Conservation (phyloP, 2,329 filamentous ascomycete species). For the Botrytis fabae region DNA sequence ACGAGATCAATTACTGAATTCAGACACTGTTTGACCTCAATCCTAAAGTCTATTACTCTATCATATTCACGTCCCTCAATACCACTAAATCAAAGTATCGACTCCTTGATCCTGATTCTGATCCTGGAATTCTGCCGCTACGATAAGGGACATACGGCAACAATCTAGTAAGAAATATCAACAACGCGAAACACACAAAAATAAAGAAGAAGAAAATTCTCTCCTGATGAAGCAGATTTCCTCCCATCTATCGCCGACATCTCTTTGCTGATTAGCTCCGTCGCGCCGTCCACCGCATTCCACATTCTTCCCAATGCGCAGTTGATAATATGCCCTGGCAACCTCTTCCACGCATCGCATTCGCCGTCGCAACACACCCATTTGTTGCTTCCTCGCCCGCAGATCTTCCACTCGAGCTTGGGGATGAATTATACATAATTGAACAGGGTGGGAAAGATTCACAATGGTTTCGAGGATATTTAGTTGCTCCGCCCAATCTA, state of each 20-base stretch:
- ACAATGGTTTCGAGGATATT: conserved; percentile 92
- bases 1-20: conserved; percentile 1
- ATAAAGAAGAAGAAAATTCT: not conserved
- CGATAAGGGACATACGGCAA: not conserved
- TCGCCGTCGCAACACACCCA: conserved; percentile 93
- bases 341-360: conserved; percentile 94
- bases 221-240: conserved; percentile 17
- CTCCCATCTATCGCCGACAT: conserved; percentile 13
- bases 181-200: not conserved
- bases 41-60: not conserved
- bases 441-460: conserved; percentile 85
- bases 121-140: not conserved
- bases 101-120: not conserved
- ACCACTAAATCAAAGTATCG: not conserved
- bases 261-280: conserved; percentile 2
- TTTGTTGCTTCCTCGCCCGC: conserved; percentile 84
- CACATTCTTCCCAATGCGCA: conserved; percentile 22
- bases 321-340: conserved; percentile 78
- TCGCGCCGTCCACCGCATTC: conserved; percentile 10
- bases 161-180: not conserved
- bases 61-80: not conserved
- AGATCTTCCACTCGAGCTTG: conserved; percentile 94
- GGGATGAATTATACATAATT: conserved; percentile 98
- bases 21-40: not conserved
- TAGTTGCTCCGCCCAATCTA: conserved; percentile 90